Evolutionary conservation across 106 monocot species (phyloP).

Genomic region (Platanthera guangdongensis): DNA sequence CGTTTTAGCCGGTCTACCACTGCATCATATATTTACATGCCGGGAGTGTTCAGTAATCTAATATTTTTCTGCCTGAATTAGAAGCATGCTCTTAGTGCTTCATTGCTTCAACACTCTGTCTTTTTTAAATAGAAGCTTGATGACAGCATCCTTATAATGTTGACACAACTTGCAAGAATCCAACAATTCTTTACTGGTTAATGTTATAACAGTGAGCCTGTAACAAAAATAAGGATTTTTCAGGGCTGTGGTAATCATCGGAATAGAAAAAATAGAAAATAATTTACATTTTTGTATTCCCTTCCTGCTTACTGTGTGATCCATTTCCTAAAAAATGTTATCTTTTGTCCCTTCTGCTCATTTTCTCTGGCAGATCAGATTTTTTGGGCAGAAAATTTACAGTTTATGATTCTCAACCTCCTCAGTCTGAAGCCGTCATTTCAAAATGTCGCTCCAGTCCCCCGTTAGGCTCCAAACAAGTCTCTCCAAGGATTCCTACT

Average conservation of each 20-base stretch:
- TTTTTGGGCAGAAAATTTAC: constrained; percentile 93
- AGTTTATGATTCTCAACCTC: constrained; percentile 73
- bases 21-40: neutral
- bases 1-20: neutral
- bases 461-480: constrained; percentile 26
- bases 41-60: neutral
- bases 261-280: neutral
- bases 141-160: neutral
- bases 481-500: constrained; percentile 47
- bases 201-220: neutral
- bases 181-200: neutral
- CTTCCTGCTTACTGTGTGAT: neutral
- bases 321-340: neutral
- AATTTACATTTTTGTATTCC: neutral
- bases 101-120: neutral
- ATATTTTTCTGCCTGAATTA: neutral
- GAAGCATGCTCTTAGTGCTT: neutral
- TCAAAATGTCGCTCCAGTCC: constrained; percentile 46
- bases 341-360: neutral
- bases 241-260: neutral
- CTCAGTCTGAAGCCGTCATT: constrained; percentile 50
- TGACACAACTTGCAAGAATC: neutral
- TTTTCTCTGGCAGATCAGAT: constrained; percentile 55
- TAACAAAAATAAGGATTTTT: neutral
- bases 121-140: neutral